A percentile compares a stretch with the other conserved stretches of the same genome.
phyloP scores from a whole-genome alignment of 345 rosid genomes.

The Salix purpurea region DNA sequence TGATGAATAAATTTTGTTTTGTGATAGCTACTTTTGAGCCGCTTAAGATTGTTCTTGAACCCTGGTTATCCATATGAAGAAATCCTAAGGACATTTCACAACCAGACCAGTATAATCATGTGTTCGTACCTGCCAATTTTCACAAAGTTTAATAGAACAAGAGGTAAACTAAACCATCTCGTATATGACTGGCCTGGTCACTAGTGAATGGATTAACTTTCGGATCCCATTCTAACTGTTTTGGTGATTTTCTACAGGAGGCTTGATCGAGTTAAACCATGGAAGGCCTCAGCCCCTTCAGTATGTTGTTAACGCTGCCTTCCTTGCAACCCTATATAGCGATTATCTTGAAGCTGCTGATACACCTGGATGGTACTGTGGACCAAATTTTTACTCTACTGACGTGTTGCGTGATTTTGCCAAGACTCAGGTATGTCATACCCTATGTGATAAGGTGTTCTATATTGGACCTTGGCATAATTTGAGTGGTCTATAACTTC shows the following conservation, averaged over 20 bases:
- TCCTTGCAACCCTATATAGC: conserved; percentile 67
- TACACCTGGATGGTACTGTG: conserved; percentile 97
- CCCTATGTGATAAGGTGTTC: conserved; percentile 1
- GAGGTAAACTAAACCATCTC: conserved; percentile 42
- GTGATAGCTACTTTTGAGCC: conserved; percentile 66
- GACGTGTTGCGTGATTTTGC: conserved; percentile 75
- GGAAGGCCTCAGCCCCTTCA: conserved; percentile 98
- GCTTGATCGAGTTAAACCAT: conserved; percentile 80
- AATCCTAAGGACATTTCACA: conserved; percentile 78
- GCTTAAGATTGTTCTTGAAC: conserved; percentile 79
- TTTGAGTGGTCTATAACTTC: neutral
- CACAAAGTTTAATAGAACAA: conserved; percentile 66
- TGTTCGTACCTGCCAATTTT: conserved; percentile 70
- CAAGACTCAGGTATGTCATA: conserved; percentile 59
- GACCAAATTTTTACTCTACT: conserved; percentile 77
- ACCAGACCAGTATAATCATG: conserved; percentile 79
- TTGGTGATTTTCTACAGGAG: conserved; percentile 45
- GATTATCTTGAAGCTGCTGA: conserved; percentile 96
- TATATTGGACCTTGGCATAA: neutral
- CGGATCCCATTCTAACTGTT: conserved; percentile 14
- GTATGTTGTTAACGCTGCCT: conserved; percentile 87
- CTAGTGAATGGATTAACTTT: neutral
- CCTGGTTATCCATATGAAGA: conserved; percentile 96
- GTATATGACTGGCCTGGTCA: neutral
- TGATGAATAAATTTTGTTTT: conserved; percentile 1